phyloP scores from a whole-genome alignment of 495 filamentous ascomycete genomes.

The Barbatosphaeria neglecta region DNA sequence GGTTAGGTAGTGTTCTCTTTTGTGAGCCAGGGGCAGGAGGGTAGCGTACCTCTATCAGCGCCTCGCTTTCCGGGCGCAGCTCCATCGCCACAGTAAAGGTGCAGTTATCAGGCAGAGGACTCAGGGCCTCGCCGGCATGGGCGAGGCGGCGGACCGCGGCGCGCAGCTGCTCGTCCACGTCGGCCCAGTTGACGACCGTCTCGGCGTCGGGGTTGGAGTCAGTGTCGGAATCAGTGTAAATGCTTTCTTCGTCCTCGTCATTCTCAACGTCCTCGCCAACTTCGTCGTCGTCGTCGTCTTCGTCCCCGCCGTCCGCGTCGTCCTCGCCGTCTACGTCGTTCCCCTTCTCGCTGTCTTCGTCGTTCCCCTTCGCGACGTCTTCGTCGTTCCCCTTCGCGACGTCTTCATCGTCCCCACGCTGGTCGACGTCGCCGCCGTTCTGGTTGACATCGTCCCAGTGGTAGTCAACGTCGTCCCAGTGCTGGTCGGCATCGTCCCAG shows the following conservation, averaged over 20 bases:
- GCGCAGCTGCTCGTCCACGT: conserved; percentile 36
- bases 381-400: not conserved
- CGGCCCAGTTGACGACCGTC: conserved; percentile 22
- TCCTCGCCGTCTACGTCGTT: conserved; percentile 2
- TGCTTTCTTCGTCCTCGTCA: too few relatives aligned
- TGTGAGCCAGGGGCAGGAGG: not conserved
- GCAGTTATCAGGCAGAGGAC: conserved; percentile 58
- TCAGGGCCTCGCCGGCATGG: conserved; percentile 46
- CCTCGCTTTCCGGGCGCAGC: conserved; percentile 57
- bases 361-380: not conserved
- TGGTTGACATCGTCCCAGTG: conserved; percentile 26
- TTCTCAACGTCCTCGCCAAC: not conserved
- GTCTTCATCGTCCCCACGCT: not conserved
- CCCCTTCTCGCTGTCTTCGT: not conserved
- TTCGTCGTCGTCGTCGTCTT: conserved; percentile 8
- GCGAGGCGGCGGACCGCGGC: conserved; percentile 41
- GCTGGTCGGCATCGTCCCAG: conserved; percentile 19
- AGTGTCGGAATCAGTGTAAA: not conserved
- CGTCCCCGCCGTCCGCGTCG: not conserved
- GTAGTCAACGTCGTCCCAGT: conserved; percentile 18
- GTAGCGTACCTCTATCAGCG: conserved; percentile 53
- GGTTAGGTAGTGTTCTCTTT: not conserved
- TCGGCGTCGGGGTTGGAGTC: conserved; percentile 3
- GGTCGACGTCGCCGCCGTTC: conserved; percentile 5
- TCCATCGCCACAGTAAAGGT: conserved; percentile 84